Conservation (phyloP, 768 basidiomycete genomes). For the Filobasidium floriforme region DNA sequence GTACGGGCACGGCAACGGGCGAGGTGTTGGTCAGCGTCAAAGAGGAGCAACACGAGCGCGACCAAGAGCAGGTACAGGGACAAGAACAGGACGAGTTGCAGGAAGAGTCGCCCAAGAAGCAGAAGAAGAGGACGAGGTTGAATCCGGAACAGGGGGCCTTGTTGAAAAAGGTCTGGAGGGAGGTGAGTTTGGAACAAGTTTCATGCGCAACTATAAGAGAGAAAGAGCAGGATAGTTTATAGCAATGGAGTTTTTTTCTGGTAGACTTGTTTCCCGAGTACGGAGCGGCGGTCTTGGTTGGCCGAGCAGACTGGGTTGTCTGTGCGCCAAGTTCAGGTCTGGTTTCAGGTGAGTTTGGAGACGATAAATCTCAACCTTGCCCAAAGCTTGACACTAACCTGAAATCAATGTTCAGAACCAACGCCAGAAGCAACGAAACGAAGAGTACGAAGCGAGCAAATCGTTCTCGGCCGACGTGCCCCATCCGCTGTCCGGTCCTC, state of each 20-base stretch:
- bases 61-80: neutral
- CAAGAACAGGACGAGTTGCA: conserved; percentile 6
- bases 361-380: neutral
- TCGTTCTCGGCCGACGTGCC: conserved; percentile 7
- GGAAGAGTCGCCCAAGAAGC: neutral
- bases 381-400: neutral
- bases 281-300: neutral
- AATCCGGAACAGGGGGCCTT: neutral
- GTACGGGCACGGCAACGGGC: too few relatives aligned
- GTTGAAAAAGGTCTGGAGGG: conserved; percentile 3
- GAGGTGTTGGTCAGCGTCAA: neutral
- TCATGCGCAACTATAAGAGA: neutral
- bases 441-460: conserved; percentile 8
- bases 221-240: neutral
- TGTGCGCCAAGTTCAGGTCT: neutral
- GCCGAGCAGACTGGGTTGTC: conserved; percentile 1
- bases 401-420: neutral
- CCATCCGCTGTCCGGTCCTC: neutral
- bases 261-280: conserved; percentile 10
- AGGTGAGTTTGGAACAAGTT: neutral
- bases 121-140: conserved; percentile 7
- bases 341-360: conserved; percentile 4
- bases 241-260: neutral
- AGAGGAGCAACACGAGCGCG: neutral
- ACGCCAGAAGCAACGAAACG: conserved; percentile 7